Evolutionary conservation across 176 grass and related monocot species (phyloP).

Genomic region (Ensete glaucum): DNA sequence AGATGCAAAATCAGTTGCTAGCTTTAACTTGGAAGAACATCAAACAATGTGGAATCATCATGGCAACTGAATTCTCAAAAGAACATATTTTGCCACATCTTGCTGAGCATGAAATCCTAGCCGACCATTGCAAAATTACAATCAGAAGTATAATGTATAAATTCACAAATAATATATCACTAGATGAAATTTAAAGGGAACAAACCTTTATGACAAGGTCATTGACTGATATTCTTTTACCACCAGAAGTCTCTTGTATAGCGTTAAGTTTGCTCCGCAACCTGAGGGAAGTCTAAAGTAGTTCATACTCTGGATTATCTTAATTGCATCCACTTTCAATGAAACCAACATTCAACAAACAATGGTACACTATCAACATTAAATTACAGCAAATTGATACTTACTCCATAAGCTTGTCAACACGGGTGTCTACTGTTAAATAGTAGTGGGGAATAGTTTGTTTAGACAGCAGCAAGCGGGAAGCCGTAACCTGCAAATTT

Average conservation of each 20-base stretch:
- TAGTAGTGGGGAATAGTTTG: conserved; percentile 97
- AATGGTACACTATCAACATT: background rate
- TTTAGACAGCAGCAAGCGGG: conserved; percentile 67
- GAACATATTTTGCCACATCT: too few relatives aligned
- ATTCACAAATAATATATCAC: too few relatives aligned
- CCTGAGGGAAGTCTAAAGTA: conserved; percentile 31
- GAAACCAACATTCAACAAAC: background rate
- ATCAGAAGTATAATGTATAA: too few relatives aligned
- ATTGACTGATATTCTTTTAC: conserved; percentile 92
- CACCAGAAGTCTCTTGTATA: conserved; percentile 69
- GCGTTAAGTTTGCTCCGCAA: conserved; percentile 70
- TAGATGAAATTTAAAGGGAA: background rate
- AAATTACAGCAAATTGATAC: conserved; percentile 7
- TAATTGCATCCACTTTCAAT: background rate
- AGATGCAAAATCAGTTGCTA: too few relatives aligned
- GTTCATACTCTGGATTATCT: background rate
- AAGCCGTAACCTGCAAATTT: conserved; percentile 54
- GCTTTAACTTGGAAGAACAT: too few relatives aligned
- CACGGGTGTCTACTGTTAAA: conserved; percentile 66
- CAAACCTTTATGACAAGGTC: conserved; percentile 94
- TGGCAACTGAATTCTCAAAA: too few relatives aligned
- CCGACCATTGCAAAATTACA: too few relatives aligned
- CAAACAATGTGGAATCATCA: too few relatives aligned
- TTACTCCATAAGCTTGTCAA: conserved; percentile 86
- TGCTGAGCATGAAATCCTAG: too few relatives aligned